These are phyloP conservation scores for Fraxinus dipetala DNA, from an alignment of 305 asterid species.

Conservation along the genomic window DNA sequence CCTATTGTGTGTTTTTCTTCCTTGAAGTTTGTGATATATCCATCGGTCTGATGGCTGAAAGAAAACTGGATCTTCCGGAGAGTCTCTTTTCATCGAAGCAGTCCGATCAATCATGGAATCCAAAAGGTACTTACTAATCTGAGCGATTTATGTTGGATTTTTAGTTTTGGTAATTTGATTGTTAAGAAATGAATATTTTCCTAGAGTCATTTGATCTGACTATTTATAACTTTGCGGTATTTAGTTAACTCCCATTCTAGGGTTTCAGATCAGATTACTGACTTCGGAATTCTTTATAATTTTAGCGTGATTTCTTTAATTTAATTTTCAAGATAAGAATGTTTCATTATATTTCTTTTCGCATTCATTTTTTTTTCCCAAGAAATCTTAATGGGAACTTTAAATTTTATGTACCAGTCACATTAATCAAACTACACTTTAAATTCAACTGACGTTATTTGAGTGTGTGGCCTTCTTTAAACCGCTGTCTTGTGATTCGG, in stretches of 20 bases:
- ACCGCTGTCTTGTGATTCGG: not conserved
- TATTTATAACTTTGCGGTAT: conserved; percentile 12
- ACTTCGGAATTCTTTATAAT: not conserved
- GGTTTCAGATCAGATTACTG: conserved; percentile 27
- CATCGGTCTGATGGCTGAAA: conserved; percentile 48
- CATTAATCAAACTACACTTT: conserved; percentile 5
- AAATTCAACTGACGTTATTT: not conserved
- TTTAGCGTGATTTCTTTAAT: not conserved
- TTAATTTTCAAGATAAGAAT: not conserved
- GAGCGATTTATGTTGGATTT: not conserved
- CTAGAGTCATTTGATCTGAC: conserved; percentile 42
- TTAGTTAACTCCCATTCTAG: conserved; percentile 32
- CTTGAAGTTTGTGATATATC: conserved; percentile 24
- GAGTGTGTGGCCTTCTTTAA: not conserved
- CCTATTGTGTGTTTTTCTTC: conserved; percentile 15
- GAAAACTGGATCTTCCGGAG: conserved; percentile 58
- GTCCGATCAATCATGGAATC: conserved; percentile 68
- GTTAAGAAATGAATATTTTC: conserved; percentile 22
- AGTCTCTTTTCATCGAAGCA: conserved; percentile 50
- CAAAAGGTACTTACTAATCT: conserved; percentile 45
- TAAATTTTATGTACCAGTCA: not conserved
- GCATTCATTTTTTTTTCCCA: not conserved
- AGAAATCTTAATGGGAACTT: not conserved
- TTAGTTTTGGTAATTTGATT: conserved; percentile 12
- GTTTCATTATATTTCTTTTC: not conserved